These are phyloP conservation scores for Hygrocybe coccinea DNA, from an alignment of 768 basidiomycete genomes.

Conservation along the genomic window DNA sequence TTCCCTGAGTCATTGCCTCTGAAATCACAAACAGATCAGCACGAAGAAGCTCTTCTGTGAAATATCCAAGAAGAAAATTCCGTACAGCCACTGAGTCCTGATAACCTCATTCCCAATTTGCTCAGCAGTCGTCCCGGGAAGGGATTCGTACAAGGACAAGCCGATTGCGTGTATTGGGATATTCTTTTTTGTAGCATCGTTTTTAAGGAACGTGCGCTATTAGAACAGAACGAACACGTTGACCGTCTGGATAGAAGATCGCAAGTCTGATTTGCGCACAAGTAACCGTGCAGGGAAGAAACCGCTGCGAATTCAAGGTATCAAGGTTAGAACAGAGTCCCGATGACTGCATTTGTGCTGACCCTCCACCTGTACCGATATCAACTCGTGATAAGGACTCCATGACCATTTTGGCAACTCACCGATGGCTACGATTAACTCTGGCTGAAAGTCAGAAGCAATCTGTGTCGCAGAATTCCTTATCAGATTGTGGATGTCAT, in stretches of 20 bases:
- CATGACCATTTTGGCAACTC: constrained; percentile 1
- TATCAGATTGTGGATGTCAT: constrained; percentile 89
- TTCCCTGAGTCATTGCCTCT: constrained; percentile 66
- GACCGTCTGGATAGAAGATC: neutral
- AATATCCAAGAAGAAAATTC: constrained; percentile 15
- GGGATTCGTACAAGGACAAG: constrained; percentile 87
- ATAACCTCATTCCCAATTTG: constrained; percentile 81
- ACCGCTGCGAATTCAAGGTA: constrained; percentile 47
- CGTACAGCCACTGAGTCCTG: constrained; percentile 95
- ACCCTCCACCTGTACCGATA: constrained; percentile 67
- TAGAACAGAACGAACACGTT: neutral
- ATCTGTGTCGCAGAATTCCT: constrained; percentile 62
- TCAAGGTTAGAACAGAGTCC: constrained; percentile 13
- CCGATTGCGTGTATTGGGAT: constrained; percentile 96
- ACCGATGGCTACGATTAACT: constrained; percentile 82
- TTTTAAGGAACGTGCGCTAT: constrained; percentile 81
- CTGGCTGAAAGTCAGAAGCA: constrained; percentile 75
- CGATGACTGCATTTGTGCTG: constrained; percentile 32
- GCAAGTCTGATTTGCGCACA: constrained; percentile 33
- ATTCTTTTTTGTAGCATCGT: constrained; percentile 61
- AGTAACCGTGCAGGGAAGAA: constrained; percentile 95
- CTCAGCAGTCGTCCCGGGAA: constrained; percentile 68
- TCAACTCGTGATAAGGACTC: constrained; percentile 8
- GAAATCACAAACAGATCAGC: constrained; percentile 7
- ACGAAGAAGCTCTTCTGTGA: too few species aligned